phyloP scores from a whole-genome alignment of 352 stramenopile species.

The Elongisporangium prolatum region DNA sequence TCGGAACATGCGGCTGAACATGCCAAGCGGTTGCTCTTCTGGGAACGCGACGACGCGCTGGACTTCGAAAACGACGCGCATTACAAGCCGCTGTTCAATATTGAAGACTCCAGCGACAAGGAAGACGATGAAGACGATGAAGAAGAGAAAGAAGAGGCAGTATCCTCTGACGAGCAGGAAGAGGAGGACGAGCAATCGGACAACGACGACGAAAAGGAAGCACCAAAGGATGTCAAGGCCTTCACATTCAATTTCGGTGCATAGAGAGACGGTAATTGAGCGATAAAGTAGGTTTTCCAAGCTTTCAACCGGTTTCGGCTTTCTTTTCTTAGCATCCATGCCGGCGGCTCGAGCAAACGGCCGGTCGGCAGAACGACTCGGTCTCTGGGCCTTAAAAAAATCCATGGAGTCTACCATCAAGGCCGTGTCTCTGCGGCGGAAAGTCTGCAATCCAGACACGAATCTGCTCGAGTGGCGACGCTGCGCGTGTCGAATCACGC shows the following conservation, averaged over 20 bases:
- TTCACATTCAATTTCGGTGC: neutral
- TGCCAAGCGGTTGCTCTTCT: constrained; percentile 61
- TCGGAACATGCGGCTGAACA: constrained; percentile 57
- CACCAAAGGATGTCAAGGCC: neutral
- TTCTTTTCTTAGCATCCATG: neutral
- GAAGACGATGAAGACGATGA: constrained; percentile 4
- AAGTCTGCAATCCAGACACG: constrained; percentile 49
- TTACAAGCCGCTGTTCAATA: constrained; percentile 40
- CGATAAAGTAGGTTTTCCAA: neutral
- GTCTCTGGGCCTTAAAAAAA: no score
- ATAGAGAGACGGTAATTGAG: neutral
- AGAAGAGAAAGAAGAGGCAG: neutral
- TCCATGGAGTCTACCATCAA: neutral
- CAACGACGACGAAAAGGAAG: neutral
- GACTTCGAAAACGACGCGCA: constrained; percentile 65
- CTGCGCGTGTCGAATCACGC: constrained; percentile 40
- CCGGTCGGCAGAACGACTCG: no score
- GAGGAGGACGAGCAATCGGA: constrained; percentile 4
- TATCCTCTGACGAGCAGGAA: neutral
- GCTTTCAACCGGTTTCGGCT: neutral
- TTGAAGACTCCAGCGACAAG: constrained; percentile 16
- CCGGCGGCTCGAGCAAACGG: neutral
- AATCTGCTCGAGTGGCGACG: constrained; percentile 66
- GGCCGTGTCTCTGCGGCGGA: constrained; percentile 15
- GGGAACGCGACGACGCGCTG: constrained; percentile 42